phyloP scores from a whole-genome alignment of 495 filamentous ascomycete species.

The Clavariopsis aquatica region DNA sequence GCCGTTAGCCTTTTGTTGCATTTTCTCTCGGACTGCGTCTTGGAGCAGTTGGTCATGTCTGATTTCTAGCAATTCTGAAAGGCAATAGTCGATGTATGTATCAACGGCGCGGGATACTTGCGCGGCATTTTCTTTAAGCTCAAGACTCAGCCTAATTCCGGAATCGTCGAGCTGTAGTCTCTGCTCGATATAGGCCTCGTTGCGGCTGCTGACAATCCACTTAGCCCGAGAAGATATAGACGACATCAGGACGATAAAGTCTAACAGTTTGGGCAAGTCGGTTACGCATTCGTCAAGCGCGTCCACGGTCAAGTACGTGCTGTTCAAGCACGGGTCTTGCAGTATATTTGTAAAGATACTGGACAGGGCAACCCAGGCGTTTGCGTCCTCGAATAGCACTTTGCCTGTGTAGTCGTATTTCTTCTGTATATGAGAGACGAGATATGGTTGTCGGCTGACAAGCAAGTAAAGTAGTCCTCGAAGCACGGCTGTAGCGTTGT shows the following conservation, averaged over 20 bases:
- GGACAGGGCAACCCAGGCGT: not conserved
- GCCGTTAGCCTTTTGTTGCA: slow-evolving; percentile 2
- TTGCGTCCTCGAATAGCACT: not conserved
- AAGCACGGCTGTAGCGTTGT: slow-evolving; percentile 1
- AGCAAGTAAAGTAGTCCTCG: slow-evolving; percentile 1
- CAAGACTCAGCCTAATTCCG: slow-evolving; percentile 29
- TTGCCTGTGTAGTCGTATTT: not conserved
- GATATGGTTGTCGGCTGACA: not conserved
- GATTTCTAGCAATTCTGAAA: slow-evolving; percentile 13
- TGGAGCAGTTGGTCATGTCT: not conserved
- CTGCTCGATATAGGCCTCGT: slow-evolving; percentile 43
- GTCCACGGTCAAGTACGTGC: not conserved
- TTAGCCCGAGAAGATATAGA: slow-evolving; percentile 38
- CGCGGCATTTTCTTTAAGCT: slow-evolving; percentile 43
- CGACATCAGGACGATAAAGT: slow-evolving; percentile 40
- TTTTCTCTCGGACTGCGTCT: not conserved
- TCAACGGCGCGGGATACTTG: slow-evolving; percentile 14
- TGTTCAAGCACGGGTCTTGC: not conserved
- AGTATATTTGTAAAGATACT: not conserved
- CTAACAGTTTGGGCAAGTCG: slow-evolving; percentile 37
- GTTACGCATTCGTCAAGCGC: slow-evolving; percentile 3
- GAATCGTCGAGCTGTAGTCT: slow-evolving; percentile 28
- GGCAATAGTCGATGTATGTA: slow-evolving; percentile 45
- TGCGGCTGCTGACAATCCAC: slow-evolving; percentile 46
- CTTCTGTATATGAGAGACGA: not conserved